Conservation (phyloP, 208 protist genomes). For the Trypanosoma brucei region DNA sequence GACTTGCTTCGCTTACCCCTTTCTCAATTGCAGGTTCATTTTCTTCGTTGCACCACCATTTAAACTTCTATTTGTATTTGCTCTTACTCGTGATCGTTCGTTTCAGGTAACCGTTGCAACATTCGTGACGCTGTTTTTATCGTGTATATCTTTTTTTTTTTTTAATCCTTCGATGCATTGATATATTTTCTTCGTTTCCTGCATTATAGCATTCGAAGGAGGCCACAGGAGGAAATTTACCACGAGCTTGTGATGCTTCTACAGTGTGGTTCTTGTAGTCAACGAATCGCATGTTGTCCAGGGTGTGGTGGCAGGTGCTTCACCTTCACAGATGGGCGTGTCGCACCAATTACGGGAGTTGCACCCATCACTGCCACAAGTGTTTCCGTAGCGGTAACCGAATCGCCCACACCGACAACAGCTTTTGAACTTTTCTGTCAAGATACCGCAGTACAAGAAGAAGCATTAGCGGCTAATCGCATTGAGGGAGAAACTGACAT, state of each 20-base stretch:
- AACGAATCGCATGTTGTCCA: slow-evolving; percentile 15
- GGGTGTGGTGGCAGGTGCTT: slow-evolving; percentile 13
- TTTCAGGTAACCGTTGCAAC: too few relatives aligned
- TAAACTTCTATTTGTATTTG: slow-evolving; percentile 2
- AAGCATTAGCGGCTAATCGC: too few relatives aligned
- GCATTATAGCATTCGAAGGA: too few relatives aligned
- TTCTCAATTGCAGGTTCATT: neutral
- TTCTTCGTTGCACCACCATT: slow-evolving; percentile 18
- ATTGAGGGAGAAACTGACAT: neutral
- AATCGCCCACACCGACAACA: neutral
- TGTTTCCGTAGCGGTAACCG: neutral
- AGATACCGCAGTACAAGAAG: neutral
- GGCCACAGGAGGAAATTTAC: too few relatives aligned
- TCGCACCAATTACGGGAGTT: neutral
- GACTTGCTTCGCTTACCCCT: too few relatives aligned
- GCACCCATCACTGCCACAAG: neutral
- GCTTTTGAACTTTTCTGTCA: slow-evolving; percentile 21
- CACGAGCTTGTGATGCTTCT: neutral
- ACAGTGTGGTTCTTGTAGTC: slow-evolving; percentile 14
- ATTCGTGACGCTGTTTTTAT: too few relatives aligned
- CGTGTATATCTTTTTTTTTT: too few relatives aligned
- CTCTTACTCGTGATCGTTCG: neutral
- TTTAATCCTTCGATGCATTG: too few relatives aligned
- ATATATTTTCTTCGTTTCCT: too few relatives aligned
- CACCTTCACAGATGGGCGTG: neutral